Conservation (phyloP, 768 basidiomycete genomes). For the Obba rivulosa region DNA sequence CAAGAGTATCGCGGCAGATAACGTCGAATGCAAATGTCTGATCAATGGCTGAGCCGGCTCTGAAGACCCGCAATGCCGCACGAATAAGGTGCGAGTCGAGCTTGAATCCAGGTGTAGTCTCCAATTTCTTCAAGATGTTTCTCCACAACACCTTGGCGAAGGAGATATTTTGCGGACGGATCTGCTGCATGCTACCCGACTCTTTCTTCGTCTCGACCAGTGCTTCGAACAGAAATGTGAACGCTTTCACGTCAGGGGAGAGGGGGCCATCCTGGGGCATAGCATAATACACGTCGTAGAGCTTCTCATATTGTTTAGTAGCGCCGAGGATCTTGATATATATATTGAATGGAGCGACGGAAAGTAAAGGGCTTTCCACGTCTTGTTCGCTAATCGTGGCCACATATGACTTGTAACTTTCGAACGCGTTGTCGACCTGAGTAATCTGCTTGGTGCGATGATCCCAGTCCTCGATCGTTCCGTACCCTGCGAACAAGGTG, state of each 20-base stretch:
- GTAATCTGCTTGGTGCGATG: constrained; percentile 53
- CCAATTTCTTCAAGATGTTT: constrained; percentile 50
- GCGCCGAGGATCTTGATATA: constrained; percentile 68
- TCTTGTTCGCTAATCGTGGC: constrained; percentile 44
- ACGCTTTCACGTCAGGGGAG: constrained; percentile 56
- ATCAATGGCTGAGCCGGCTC: constrained; percentile 52
- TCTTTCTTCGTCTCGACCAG: constrained; percentile 23
- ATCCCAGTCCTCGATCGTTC: constrained; percentile 57
- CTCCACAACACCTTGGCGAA: constrained; percentile 72
- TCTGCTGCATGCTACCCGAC: constrained; percentile 12
- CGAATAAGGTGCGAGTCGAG: constrained; percentile 52
- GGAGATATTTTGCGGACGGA: constrained; percentile 42
- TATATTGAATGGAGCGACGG: constrained; percentile 43
- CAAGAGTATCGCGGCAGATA: constrained; percentile 57
- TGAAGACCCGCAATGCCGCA: constrained; percentile 48
- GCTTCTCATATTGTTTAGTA: constrained; percentile 52
- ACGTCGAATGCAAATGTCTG: constrained; percentile 56
- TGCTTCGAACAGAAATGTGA: constrained; percentile 60
- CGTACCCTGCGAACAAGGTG: constrained; percentile 55
- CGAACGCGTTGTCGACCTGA: constrained; percentile 57
- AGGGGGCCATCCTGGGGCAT: constrained; percentile 59
- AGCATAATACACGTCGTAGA: constrained; percentile 72
- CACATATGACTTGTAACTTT: constrained; percentile 47
- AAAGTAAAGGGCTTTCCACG: constrained; percentile 41
- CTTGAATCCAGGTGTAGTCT: constrained; percentile 38